phyloP scores from a whole-genome alignment of 2,329 filamentous ascomycete species.

The Colletotrichum sp. region DNA sequence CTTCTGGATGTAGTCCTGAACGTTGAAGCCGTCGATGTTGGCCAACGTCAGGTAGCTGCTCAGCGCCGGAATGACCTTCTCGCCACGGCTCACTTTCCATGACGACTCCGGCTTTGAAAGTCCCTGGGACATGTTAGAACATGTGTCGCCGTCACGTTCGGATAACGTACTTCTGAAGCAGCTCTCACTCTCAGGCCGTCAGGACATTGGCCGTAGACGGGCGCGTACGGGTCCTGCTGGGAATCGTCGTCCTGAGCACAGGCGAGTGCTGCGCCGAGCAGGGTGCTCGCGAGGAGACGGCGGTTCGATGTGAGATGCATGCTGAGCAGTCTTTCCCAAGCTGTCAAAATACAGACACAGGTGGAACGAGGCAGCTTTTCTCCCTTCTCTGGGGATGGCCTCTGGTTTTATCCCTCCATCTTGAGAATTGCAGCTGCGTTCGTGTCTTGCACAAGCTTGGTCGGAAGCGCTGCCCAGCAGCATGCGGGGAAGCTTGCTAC shows the following conservation, averaged over 20 bases:
- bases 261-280: neutral
- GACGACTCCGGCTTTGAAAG: conserved; percentile 25
- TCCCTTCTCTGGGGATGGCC: neutral
- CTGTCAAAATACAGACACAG: neutral
- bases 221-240: conserved; percentile 9
- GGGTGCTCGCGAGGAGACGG: neutral
- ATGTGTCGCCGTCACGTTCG: neutral
- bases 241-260: neutral
- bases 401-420: neutral
- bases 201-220: conserved; percentile 9
- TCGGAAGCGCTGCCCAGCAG: neutral
- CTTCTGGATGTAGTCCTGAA: conserved; percentile 23
- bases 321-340: neutral
- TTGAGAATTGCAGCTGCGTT: neutral
- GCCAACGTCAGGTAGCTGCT: conserved; percentile 25
- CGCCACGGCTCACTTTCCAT: conserved; percentile 25
- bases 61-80: conserved; percentile 25
- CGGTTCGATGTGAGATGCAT: neutral
- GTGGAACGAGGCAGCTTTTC: neutral
- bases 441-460: neutral
- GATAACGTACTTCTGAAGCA: neutral
- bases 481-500: neutral
- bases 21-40: conserved; percentile 26
- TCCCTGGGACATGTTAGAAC: conserved; percentile 18
- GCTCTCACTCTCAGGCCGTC: neutral